Conservation (phyloP, 2,329 filamentous ascomycete species). For the Clathrospora elynae region DNA sequence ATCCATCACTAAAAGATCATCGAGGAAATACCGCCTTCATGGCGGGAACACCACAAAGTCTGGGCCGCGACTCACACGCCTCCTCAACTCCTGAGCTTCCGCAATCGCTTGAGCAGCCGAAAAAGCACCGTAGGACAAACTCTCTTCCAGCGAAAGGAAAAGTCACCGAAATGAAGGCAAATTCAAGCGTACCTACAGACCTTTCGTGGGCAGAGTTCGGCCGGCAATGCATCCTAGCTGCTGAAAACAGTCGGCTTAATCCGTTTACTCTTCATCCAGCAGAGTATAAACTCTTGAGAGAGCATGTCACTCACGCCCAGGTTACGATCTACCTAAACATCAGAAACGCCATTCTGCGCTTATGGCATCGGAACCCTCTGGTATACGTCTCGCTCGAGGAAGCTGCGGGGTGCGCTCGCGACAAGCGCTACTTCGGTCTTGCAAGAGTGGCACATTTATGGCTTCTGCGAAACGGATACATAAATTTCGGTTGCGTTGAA, state of each 20-base stretch:
- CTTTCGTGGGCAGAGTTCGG: constrained; percentile 79
- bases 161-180: constrained; percentile 56
- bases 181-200: constrained; percentile 80
- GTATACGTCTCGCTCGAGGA: constrained; percentile 81
- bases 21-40: constrained; percentile 24
- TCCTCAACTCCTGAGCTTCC: constrained; percentile 42
- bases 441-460: constrained; percentile 90
- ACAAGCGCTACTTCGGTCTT: constrained; percentile 84
- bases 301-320: constrained; percentile 83
- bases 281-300: constrained; percentile 79
- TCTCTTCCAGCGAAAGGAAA: constrained; percentile 31
- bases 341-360: constrained; percentile 85
- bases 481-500: constrained; percentile 93
- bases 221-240: constrained; percentile 87
- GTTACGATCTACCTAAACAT: constrained; percentile 97
- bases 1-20: constrained; percentile 18
- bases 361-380: constrained; percentile 88
- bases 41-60: constrained; percentile 29
- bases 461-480: constrained; percentile 88
- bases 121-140: constrained; percentile 27
- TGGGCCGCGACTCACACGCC: constrained; percentile 31
- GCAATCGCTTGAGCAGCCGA: constrained; percentile 28
- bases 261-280: constrained; percentile 85
- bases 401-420: constrained; percentile 87
- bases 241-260: constrained; percentile 85